Conservation (phyloP, 2,329 filamentous ascomycete species). For the Colletotrichum truncatum region DNA sequence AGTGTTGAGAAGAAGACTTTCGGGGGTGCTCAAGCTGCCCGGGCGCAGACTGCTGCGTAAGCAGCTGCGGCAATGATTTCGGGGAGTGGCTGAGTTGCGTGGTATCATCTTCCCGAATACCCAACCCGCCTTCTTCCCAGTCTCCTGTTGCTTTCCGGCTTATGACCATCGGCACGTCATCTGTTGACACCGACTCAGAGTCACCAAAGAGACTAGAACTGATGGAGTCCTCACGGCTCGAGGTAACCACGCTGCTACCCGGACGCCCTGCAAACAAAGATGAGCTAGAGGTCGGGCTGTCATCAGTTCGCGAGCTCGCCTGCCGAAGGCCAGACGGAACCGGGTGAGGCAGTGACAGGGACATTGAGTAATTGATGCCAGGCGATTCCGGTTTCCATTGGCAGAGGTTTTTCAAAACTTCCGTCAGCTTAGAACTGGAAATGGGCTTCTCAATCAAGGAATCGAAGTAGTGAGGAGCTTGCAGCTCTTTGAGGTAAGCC, state of each 20-base stretch:
- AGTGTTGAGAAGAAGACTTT: slow-evolving; percentile 65
- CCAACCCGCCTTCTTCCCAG: slow-evolving; percentile 81
- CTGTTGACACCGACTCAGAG: slow-evolving; percentile 78
- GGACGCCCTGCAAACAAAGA: slow-evolving; percentile 74
- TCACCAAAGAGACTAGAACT: slow-evolving; percentile 90
- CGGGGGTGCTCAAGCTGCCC: slow-evolving; percentile 63
- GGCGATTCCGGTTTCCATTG: slow-evolving; percentile 87
- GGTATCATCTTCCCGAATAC: slow-evolving; percentile 74
- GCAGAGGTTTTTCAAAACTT: slow-evolving; percentile 87
- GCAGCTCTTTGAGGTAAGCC: slow-evolving; percentile 96
- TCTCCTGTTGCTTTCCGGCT: slow-evolving; percentile 79
- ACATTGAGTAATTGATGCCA: slow-evolving; percentile 49
- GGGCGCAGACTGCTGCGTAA: slow-evolving; percentile 73
- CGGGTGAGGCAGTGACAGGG: slow-evolving; percentile 62
- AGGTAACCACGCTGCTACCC: slow-evolving; percentile 80
- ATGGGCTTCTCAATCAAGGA: slow-evolving; percentile 96
- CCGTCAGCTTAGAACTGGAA: slow-evolving; percentile 88
- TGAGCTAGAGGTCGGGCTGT: slow-evolving; percentile 85
- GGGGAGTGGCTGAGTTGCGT: slow-evolving; percentile 43
- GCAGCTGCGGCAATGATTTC: slow-evolving; percentile 60
- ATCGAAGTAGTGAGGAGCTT: slow-evolving; percentile 95
- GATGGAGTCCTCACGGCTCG: slow-evolving; percentile 88
- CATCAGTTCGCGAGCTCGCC: slow-evolving; percentile 71
- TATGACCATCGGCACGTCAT: slow-evolving; percentile 81
- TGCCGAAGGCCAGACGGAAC: slow-evolving; percentile 73